phyloP scores from a whole-genome alignment of 176 grass and related monocot genomes.

The Carex myosuroides region DNA sequence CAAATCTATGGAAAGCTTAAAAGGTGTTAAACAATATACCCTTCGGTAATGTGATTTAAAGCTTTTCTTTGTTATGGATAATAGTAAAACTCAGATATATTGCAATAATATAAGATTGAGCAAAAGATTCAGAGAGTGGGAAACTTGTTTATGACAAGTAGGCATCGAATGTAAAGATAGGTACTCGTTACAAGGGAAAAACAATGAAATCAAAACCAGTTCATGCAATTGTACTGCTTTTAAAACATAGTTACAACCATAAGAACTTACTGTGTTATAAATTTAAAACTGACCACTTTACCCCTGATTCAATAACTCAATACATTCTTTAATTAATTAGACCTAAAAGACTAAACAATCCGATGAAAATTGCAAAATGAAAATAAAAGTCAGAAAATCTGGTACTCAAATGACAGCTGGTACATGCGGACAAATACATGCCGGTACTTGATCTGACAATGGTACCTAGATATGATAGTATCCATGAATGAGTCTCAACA shows the following conservation, averaged over 20 bases:
- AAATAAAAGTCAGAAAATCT: neutral
- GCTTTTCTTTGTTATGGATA: neutral
- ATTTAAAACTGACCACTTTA: neutral
- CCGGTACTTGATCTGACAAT: neutral
- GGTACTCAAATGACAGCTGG: neutral
- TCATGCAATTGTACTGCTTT: neutral
- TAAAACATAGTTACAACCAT: neutral
- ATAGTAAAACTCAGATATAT: neutral
- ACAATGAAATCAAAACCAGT: neutral
- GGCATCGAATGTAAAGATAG: neutral
- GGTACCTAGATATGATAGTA: neutral
- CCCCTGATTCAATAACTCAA: neutral
- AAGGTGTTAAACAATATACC: neutral
- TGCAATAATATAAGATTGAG: neutral
- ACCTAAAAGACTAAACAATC: neutral
- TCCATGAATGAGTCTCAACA: neutral
- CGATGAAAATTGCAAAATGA: neutral
- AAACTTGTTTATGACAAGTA: neutral
- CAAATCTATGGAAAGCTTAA: neutral
- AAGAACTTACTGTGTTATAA: neutral
- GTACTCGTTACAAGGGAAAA: neutral
- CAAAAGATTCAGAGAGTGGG: neutral
- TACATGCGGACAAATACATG: neutral
- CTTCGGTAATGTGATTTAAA: neutral
- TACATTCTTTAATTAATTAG: neutral